Percentiles rank a stretch among this genome's conserved stretches.
phyloP scores from a whole-genome alignment of 352 stramenopile genomes.

The Phytophthora pinifolia region DNA sequence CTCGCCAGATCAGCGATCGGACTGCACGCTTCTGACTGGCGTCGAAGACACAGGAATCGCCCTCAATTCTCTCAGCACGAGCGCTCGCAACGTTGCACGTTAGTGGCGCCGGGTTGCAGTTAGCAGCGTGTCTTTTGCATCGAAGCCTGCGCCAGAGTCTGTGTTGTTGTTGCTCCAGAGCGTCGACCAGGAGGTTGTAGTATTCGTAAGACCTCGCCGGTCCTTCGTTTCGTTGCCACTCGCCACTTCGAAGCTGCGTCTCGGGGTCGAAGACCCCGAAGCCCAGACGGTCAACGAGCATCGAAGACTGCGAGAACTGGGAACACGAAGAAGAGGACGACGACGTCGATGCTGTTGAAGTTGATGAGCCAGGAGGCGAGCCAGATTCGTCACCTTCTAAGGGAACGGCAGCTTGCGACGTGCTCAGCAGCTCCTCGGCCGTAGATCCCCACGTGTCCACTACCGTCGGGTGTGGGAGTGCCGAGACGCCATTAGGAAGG shows the following conservation, averaged over 20 bases:
- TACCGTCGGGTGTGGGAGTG: constrained; percentile 43
- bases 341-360: constrained; percentile 23
- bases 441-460: constrained; percentile 34
- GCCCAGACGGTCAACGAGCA: constrained; percentile 46
- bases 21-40: constrained; percentile 1
- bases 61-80: neutral
- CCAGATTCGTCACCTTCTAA: neutral
- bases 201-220: constrained; percentile 41
- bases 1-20: constrained; percentile 47
- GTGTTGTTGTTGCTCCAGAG: constrained; percentile 42
- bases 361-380: constrained; percentile 13
- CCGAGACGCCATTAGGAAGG: constrained; percentile 50
- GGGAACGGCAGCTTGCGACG: neutral
- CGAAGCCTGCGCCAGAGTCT: constrained; percentile 32
- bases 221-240: constrained; percentile 15
- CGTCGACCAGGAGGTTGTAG: constrained; percentile 47
- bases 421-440: constrained; percentile 42
- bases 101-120: neutral
- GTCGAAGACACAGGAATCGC: constrained; percentile 8
- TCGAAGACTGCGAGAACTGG: constrained; percentile 6
- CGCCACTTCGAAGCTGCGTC: constrained; percentile 25
- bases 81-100: neutral
- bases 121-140: neutral
- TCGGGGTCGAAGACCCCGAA: constrained; percentile 52
- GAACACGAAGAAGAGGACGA: constrained; percentile 22